phyloP scores from a whole-genome alignment of 116 monocot genomes.

The Papilionanthe hybrid region DNA sequence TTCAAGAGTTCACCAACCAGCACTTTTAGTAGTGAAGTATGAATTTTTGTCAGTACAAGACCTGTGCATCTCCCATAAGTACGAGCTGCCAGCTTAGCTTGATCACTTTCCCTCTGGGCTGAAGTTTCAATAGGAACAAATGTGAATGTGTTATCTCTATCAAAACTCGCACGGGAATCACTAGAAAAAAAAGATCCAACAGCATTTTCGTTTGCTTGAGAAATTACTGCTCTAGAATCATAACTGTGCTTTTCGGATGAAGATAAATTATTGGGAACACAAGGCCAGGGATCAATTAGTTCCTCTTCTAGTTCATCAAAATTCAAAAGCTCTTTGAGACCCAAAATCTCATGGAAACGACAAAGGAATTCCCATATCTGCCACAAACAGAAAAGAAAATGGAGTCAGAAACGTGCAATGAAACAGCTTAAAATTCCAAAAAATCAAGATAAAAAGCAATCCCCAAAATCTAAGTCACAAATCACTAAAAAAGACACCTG shows the following conservation, averaged over 20 bases:
- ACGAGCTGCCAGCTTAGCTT: conserved; percentile 43
- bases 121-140: conserved; percentile 63
- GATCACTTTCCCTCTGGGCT: conserved; percentile 46
- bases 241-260: conserved; percentile 38
- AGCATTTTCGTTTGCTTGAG: conserved; percentile 22
- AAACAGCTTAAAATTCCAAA: conserved; percentile 12
- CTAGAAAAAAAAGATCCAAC: conserved; percentile 14
- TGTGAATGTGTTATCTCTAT: conserved; percentile 17
- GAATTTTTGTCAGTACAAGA: conserved; percentile 54
- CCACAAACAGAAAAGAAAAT: conserved; percentile 11
- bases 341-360: conserved; percentile 83
- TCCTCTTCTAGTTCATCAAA: conserved; percentile 87
- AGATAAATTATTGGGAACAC: conserved; percentile 21
- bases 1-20: conserved; percentile 60
- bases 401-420: conserved; percentile 2
- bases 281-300: conserved; percentile 88
- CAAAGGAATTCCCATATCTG: conserved; percentile 90
- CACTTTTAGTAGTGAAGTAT: conserved; percentile 71
- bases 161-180: conserved; percentile 22
- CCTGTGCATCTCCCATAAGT: conserved; percentile 74
- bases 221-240: conserved; percentile 13
- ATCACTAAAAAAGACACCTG: conserved; percentile 50
- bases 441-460: background rate
- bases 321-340: conserved; percentile 60
- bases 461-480: background rate